phyloP scores from a whole-genome alignment of 2,329 filamentous ascomycete species.

The Microcyclospora tardicrescens region DNA sequence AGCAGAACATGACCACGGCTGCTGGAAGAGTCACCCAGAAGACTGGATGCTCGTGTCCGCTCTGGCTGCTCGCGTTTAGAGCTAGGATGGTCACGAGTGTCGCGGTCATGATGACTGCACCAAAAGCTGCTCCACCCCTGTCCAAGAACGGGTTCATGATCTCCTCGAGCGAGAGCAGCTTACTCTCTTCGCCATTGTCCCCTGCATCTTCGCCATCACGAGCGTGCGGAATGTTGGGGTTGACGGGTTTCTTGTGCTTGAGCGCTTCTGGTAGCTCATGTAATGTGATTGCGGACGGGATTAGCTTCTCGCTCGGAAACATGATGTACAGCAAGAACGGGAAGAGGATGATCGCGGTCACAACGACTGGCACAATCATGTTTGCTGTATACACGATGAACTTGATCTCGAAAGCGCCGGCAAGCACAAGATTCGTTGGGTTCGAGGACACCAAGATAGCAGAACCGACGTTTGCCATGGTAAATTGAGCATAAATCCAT shows the following conservation, averaged over 20 bases:
- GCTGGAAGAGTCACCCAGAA: constrained; percentile 59
- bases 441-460: constrained; percentile 68
- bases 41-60: constrained; percentile 42
- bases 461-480: constrained; percentile 59
- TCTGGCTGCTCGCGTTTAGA: constrained; percentile 48
- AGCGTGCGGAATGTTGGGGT: constrained; percentile 58
- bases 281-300: constrained; percentile 54
- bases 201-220: constrained; percentile 40
- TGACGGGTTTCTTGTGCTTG: constrained; percentile 46
- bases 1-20: constrained; percentile 54
- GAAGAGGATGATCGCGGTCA: constrained; percentile 55
- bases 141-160: constrained; percentile 66
- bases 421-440: constrained; percentile 62
- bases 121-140: constrained; percentile 51
- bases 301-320: constrained; percentile 50
- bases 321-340: constrained; percentile 58
- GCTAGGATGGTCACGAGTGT: constrained; percentile 54
- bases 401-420: constrained; percentile 57
- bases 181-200: constrained; percentile 37
- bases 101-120: constrained; percentile 51
- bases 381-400: constrained; percentile 67
- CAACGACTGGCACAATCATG: constrained; percentile 58
- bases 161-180: constrained; percentile 52
- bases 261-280: constrained; percentile 50
- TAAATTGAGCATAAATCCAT: constrained; percentile 62